phyloP scores from a whole-genome alignment of 2,329 filamentous ascomycete species.

The Alternaria gansuensis region DNA sequence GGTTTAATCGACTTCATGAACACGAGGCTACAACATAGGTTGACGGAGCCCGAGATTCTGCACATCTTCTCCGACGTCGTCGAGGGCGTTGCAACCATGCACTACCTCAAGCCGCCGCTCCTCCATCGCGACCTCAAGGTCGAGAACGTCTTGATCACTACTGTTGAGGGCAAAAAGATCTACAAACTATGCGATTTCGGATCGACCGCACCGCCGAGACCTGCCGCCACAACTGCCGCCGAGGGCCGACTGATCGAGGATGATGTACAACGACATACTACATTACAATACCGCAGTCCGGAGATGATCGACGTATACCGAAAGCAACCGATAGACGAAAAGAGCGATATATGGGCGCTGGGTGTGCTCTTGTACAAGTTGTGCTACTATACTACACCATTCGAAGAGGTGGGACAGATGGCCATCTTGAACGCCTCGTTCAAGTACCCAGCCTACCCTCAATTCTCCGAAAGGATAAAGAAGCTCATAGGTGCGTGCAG shows the following conservation, averaged over 20 bases:
- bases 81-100: slow-evolving; percentile 98
- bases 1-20: slow-evolving; percentile 99
- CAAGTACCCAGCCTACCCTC: slow-evolving; percentile 86
- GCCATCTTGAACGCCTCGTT: slow-evolving; percentile 96
- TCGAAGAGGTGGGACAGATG: slow-evolving; percentile 96
- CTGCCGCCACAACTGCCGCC: slow-evolving; percentile 83
- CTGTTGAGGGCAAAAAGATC: slow-evolving; percentile 69
- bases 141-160: slow-evolving; percentile 92
- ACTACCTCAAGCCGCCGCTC: slow-evolving; percentile 93
- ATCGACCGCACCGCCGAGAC: slow-evolving; percentile 82
- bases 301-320: slow-evolving; percentile 99
- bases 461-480: slow-evolving; percentile 90
- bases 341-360: slow-evolving; percentile 97
- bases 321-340: slow-evolving; percentile 96
- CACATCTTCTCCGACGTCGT: slow-evolving; percentile 96
- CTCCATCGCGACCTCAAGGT: slow-evolving; percentile 96
- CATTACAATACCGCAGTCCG: slow-evolving; percentile 94
- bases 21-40: slow-evolving; percentile 90
- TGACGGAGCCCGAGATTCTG: slow-evolving; percentile 97
- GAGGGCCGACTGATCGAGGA: slow-evolving; percentile 95
- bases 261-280: slow-evolving; percentile 96
- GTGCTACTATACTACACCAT: slow-evolving; percentile 98
- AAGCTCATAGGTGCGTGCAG: slow-evolving; percentile 78
- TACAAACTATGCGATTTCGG: slow-evolving; percentile 99
- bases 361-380: slow-evolving; percentile 96